Conservation (phyloP, 345 rosid species). For the Syzygium aqueum region DNA sequence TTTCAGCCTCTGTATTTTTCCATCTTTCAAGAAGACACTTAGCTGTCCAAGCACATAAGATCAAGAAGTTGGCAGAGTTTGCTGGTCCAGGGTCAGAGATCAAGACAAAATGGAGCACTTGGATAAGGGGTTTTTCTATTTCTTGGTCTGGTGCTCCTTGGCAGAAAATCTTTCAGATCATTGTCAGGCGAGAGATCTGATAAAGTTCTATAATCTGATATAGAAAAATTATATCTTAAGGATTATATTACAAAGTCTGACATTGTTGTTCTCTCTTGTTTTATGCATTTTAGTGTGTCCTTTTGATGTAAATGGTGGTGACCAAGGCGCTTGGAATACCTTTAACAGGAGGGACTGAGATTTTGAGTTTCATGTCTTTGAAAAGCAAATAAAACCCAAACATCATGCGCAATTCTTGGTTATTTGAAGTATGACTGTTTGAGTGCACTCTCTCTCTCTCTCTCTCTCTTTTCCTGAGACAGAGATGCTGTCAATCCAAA, state of each 20-base stretch:
- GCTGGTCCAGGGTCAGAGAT: conserved; percentile 7
- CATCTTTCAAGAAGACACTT: conserved; percentile 26
- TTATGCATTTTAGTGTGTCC: neutral
- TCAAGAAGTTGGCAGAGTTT: conserved; percentile 17
- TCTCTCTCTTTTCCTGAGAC: neutral
- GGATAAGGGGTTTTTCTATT: neutral
- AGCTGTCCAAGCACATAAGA: conserved; percentile 39
- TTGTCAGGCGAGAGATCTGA: conserved; percentile 12
- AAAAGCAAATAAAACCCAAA: neutral
- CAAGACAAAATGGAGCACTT: neutral
- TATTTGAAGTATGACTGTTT: neutral
- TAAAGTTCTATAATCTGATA: conserved; percentile 25
- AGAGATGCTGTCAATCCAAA: neutral
- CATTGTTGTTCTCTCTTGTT: conserved; percentile 16
- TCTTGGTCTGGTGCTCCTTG: conserved; percentile 12
- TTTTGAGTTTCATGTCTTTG: neutral
- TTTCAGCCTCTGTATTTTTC: conserved; percentile 18
- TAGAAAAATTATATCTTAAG: conserved; percentile 8
- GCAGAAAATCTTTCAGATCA: conserved; percentile 34
- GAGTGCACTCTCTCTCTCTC: neutral
- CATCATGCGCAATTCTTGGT: neutral
- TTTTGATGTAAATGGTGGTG: neutral
- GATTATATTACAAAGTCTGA: conserved; percentile 12
- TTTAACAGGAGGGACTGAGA: neutral
- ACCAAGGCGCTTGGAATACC: neutral